Conservation (phyloP, 2,329 filamentous ascomycete species). For the Ceratocystis destructans region DNA sequence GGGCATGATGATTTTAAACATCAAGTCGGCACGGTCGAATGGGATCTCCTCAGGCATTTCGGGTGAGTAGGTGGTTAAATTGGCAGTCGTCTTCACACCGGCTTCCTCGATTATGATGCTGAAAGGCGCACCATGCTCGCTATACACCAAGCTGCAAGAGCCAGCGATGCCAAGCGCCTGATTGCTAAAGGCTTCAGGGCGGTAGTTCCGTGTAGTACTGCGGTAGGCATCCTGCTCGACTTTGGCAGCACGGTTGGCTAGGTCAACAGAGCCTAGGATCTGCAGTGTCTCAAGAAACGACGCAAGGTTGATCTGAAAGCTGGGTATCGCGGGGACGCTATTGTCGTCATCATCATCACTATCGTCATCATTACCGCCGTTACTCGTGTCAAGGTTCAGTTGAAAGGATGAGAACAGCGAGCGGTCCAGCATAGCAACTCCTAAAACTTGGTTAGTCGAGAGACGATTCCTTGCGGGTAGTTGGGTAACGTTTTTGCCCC, state of each 20-base stretch:
- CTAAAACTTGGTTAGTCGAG: constrained; percentile 20
- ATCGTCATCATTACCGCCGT: constrained; percentile 30
- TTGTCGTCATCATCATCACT: constrained; percentile 15
- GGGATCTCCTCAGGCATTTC: constrained; percentile 69
- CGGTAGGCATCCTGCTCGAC: constrained; percentile 46
- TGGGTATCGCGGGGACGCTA: constrained; percentile 37
- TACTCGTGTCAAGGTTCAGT: constrained; percentile 41
- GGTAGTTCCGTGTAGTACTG: constrained; percentile 47
- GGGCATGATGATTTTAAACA: constrained; percentile 92
- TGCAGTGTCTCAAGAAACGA: constrained; percentile 87
- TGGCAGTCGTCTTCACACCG: constrained; percentile 77
- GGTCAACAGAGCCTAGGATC: constrained; percentile 79
- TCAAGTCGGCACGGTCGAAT: constrained; percentile 64
- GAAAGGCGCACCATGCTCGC: constrained; percentile 59
- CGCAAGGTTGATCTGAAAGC: constrained; percentile 75
- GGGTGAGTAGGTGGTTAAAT: constrained; percentile 75
- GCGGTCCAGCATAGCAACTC: constrained; percentile 67
- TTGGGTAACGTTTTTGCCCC: no score
- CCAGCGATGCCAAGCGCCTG: constrained; percentile 72
- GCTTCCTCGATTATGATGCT: constrained; percentile 76
- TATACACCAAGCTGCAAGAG: constrained; percentile 72
- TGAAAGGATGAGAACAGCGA: constrained; percentile 76
- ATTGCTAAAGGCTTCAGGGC: constrained; percentile 65
- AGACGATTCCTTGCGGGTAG: no score
- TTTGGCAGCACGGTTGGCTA: constrained; percentile 43